Conservation (phyloP, 345 rosid species). For the Trapa incisa region DNA sequence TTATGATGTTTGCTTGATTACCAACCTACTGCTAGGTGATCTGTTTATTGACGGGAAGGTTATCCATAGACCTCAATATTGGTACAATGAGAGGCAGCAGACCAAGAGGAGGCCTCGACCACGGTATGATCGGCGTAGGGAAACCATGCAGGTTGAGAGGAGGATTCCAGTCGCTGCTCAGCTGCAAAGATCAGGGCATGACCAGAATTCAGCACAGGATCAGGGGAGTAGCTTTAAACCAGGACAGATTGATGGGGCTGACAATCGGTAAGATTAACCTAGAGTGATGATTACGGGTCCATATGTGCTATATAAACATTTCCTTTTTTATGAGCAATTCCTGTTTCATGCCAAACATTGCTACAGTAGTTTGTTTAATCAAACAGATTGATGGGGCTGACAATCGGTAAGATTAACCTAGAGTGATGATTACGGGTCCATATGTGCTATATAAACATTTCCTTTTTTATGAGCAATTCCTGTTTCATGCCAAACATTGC, state of each 20-base stretch:
- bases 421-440: not conserved
- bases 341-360: not conserved
- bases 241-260: not conserved
- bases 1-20: not conserved
- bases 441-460: not conserved
- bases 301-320: not conserved
- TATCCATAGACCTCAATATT: slow-evolving; percentile 70
- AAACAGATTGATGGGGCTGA: not conserved
- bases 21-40: slow-evolving; percentile 43
- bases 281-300: not conserved
- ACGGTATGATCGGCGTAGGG: slow-evolving; percentile 60
- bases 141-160: slow-evolving; percentile 65
- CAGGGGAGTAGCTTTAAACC: not conserved
- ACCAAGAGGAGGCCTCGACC: slow-evolving; percentile 46
- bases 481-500: not conserved
- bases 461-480: not conserved
- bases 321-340: not conserved
- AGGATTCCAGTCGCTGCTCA: slow-evolving; percentile 26
- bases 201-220: slow-evolving; percentile 11
- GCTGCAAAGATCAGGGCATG: slow-evolving; percentile 4
- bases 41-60: slow-evolving; percentile 77
- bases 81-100: slow-evolving; percentile 43
- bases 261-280: not conserved
- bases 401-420: not conserved
- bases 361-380: not conserved